phyloP scores from a whole-genome alignment of 345 rosid genomes.

The Heritiera fomes region DNA sequence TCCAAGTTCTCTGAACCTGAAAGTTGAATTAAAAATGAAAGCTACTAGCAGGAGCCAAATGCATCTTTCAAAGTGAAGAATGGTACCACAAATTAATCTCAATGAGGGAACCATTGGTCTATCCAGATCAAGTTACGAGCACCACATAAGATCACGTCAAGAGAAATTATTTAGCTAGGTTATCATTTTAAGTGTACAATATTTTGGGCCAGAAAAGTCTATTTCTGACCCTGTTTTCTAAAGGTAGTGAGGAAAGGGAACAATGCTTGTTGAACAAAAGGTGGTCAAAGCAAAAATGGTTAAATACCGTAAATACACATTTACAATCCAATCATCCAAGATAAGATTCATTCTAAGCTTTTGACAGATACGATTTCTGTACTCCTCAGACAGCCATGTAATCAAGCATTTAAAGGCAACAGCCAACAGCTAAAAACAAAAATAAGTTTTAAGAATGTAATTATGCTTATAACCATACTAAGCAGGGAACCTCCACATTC shows the following conservation, averaged over 20 bases:
- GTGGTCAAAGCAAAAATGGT: not conserved
- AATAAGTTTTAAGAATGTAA: not conserved
- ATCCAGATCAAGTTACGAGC: not conserved
- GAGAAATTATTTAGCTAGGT: not conserved
- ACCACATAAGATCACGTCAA: not conserved
- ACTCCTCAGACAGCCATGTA: not conserved
- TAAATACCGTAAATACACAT: not conserved
- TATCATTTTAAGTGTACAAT: not conserved
- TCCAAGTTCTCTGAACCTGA: not conserved
- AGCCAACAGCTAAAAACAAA: not conserved
- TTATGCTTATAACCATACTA: not conserved
- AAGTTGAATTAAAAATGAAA: not conserved
- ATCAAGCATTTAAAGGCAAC: not conserved
- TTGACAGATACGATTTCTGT: not conserved
- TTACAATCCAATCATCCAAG: not conserved
- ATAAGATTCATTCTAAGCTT: not conserved
- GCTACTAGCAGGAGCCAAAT: not conserved
- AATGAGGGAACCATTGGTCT: not conserved
- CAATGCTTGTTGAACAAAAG: not conserved
- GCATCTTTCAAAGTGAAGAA: not conserved
- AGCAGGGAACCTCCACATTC: not conserved
- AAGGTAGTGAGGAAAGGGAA: not conserved
- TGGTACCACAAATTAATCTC: not conserved
- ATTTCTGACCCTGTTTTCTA: not conserved
- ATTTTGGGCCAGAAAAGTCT: not conserved